Evolutionary conservation across 768 basidiomycete species (phyloP), one percentile per base, ranked within the genome.

Genomic region (Suillus sp.): DNA sequence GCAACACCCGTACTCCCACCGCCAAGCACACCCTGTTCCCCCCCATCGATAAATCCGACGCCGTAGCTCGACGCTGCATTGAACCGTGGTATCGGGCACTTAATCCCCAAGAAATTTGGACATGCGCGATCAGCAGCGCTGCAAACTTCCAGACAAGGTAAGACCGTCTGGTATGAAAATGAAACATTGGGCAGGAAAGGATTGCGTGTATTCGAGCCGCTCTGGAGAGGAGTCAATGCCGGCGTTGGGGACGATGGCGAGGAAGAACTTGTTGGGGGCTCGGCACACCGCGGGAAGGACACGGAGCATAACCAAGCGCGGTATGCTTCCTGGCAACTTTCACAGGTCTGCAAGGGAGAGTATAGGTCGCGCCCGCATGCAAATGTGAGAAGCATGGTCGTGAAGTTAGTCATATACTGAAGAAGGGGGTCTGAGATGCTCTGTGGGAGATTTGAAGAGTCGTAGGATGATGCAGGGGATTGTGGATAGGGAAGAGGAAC

Each of bases 121-220:
- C 93, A 96, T 13, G 91, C 84, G 32, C 93, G 84, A 66, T 91
- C 89, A 27, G 84, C 86, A 1, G 83, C 81, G 20, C 85, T 81
- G 75, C 94, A 96, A 35, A 83, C 84, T 76, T 93, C 94, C 11
- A 93, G 75, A 71, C 93, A 95, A 3, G 94, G 93, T 38, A 91
- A 77, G 18, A 95, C 76, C 70, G 84, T 80, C n/a, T 74, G 78
- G 75, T 91, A 93, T 1, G 78, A 60, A 22, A 71, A 74, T 2
- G 70, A 67, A 66, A 82, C 74, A 14, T 79, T 60, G n/a, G 86
- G 83, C 48, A 88, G 76, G 60, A 73, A 77, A 2, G 78, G 69
- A 65, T 85, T 86, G 16, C 88, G 79, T 3, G 75, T 68, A 0
- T 78, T 68, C 7, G 71, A 67, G 22, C 80, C 72, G 0, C 84